Evolutionary conservation across 352 stramenopile genomes (phyloP), one percentile per base, ranked within the genome.

Genomic region (Globisporangium echinulatum): DNA sequence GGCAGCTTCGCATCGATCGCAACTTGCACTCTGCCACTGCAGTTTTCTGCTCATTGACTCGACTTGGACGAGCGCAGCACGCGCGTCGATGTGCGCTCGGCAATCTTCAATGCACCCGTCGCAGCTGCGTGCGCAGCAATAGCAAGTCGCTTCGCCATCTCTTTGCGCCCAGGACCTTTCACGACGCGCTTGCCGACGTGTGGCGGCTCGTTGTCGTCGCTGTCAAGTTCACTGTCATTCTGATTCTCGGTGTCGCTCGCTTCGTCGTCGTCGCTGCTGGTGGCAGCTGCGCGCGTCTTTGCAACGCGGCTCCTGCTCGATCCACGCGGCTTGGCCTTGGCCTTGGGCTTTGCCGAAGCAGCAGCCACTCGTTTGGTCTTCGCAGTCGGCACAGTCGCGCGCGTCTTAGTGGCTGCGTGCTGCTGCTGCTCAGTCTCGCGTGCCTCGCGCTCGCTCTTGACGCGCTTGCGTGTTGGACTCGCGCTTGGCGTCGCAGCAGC

Each of bases 61-160:
- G 53, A 38, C 13, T 40, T 53, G 14, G 52, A 56, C 36, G 59
- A 65, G 49, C 77, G 77, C 48, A 90, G 46, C 14, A 72, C 75
- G 67, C 72, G 68, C 5, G 55, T 63, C 2, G 63, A 63, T 9
- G 70, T 19, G 49, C 64, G 61, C 14, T 51, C 56, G 13, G 67
- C 64, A 13, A 43, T 59, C 59, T 82, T 85, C 4, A 69, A 63
- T 6, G 76, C 76, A 14, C 74, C 76, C 17, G 70, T 79, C 8
- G 83, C 83, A n/a, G 83, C 83, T 33, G 76, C 81, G 19, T 79
- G 68, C 8, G 77, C 79, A 7, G 68, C 80, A 10, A 90, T 64
- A 3, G 84, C 84, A 33, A 3, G 25, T 33, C 75, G 79, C 9
- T 74, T 73, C 3, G 80, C 81, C 15, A 81, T 68, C 63, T 84